Evolutionary conservation across 257 asterid species (phyloP).

Genomic region (Solanum bukasovii): DNA sequence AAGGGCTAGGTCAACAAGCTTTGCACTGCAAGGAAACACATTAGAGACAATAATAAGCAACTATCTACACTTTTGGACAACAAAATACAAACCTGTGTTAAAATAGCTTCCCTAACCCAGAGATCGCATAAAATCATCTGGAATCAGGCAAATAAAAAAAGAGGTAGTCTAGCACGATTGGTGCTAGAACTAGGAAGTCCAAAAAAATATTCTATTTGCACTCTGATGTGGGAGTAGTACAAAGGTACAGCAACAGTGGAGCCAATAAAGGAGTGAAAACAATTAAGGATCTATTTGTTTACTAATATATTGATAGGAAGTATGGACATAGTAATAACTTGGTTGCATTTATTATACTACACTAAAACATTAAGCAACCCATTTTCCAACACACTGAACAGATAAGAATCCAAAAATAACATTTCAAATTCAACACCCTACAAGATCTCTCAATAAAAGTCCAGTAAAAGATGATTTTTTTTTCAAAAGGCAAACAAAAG

Average conservation of each 20-base stretch:
- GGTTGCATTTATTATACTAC: background rate
- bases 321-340: background rate
- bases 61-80: background rate
- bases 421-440: background rate
- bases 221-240: background rate
- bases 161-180: background rate
- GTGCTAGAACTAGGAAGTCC: background rate
- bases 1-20: constrained; percentile 92
- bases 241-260: background rate
- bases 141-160: background rate
- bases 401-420: background rate
- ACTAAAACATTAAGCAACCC: background rate
- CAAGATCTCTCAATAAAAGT: background rate
- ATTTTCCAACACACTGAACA: background rate
- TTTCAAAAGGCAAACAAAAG: background rate
- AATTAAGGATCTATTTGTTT: background rate
- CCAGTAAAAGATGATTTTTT: background rate
- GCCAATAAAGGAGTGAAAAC: background rate
- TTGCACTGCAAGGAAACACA: constrained; percentile 37
- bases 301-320: background rate
- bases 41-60: background rate
- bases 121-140: background rate
- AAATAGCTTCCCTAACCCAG: background rate
- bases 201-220: background rate
- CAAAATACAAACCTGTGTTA: background rate